These are phyloP conservation scores for Iberis amara DNA, from an alignment of 441 rosid species.

Conservation along the genomic window DNA sequence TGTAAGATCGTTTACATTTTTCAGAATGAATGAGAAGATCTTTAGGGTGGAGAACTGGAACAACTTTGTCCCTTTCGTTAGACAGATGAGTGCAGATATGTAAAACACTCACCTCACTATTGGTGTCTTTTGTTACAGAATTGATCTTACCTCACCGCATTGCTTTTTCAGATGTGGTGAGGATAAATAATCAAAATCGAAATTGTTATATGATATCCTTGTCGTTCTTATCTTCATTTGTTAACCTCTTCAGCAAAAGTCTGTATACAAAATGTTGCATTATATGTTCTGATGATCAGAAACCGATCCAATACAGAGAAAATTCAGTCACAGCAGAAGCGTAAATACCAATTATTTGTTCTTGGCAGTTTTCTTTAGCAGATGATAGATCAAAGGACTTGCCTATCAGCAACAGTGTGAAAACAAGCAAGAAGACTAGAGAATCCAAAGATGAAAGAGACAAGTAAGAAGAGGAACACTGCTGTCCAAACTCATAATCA, in stretches of 20 bases:
- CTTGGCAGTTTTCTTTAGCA: too few species aligned
- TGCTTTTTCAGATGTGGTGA: conserved; percentile 34
- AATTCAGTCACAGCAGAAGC: background rate
- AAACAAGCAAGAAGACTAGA: too few species aligned
- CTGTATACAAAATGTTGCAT: conserved; percentile 25
- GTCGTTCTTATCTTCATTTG: too few species aligned
- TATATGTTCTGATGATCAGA: conserved; percentile 15
- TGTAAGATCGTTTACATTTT: conserved; percentile 62
- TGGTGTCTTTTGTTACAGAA: conserved; percentile 28
- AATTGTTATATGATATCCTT: conserved; percentile 3
- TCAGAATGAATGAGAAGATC: conserved; percentile 54
- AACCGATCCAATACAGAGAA: background rate
- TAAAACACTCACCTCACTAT: conserved; percentile 25
- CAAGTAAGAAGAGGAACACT: too few species aligned
- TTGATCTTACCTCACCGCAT: conserved; percentile 36
- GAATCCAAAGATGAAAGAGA: too few species aligned
- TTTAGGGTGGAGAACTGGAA: conserved; percentile 67
- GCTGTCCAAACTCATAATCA: too few species aligned
- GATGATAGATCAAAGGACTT: background rate
- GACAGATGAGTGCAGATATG: conserved; percentile 55
- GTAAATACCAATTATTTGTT: background rate
- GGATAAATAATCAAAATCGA: conserved; percentile 30
- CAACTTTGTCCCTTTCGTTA: conserved; percentile 62
- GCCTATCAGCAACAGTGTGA: too few species aligned
- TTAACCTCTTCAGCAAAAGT: too few species aligned